Base-by-base conservation (phyloP, 257 asterid species). In the Jacaranda copaia region DNA sequence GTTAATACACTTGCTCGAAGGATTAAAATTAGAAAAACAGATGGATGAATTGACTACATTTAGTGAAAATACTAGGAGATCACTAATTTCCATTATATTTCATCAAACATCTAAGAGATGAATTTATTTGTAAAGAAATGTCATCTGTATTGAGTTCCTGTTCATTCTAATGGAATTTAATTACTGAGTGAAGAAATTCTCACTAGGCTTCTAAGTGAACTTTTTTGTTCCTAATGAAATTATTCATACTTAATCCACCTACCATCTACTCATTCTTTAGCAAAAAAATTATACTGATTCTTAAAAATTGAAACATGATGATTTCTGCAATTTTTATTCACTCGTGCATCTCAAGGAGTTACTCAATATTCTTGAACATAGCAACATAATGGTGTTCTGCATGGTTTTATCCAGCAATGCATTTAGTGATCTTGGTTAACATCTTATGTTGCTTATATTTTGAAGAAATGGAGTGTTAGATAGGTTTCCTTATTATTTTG, bases 401-500 rank as follows among this genome's bases (percentile, higher is more conserved):
- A 35, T 12, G 5, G 35, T 32, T 68, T 58, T n/a, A 46, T 69
- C 61, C 15, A 19, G 19, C 76, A 36, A 67, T 60, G 72, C 35
- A 51, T 56, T 61, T 14, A 13, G 52, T 19, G 39, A 59, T 69
- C 32, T 25, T 25, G 32, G 32, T 25, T 25, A 25, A 25, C 2
- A 25, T 1, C 32, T 25, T 25, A 25, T 25, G 32, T 25, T 25
- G 70, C 70, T 12, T 20, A 19, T 53, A 43, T 43, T 14, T 45
- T 53, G 53, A 38, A 45, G 16, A 73, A 64, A 63, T 48, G 60
- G 80, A 53, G 11, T 59, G 48, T 53, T 67, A 43, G 51, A 45
- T 62, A 55, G 19, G 56, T 63, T 40, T 72, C 57, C 72, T 82
- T 60, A 77, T 51, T 70, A 61, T 35, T 52, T 83, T 75, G 60